Base-by-base conservation (phyloP, 108 stramenopile genomes). In the Fistulifera pelliculosa region DNA sequence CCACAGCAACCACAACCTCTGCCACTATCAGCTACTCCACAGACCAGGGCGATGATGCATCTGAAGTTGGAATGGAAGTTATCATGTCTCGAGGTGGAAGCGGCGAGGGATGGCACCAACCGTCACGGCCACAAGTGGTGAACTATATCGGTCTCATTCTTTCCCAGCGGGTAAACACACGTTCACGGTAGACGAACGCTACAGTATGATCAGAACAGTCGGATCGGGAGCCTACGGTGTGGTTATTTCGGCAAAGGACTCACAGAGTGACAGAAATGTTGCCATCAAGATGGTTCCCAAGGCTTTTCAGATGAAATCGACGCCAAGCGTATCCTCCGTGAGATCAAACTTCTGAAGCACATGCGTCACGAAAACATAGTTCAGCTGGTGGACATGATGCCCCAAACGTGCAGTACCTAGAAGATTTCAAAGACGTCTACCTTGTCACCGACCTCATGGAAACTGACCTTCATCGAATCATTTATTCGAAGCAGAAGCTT, bases 181-280 rank as follows among this genome's bases (percentile, higher is more conserved):
- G 15, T 91, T 86, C 63, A 91, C 85, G 2, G 78, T 91, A n/a
- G 90, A 91, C 58, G 71, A 64, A 19, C 79, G 71, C 56, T 91
- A 91, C 64, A 66, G 76, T 4, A 70, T 90, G 56, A 79, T 77
- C 53, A 77, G 90, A 10, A 70, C 71, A 16, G 86, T 99, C 54
- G 97, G 97, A 41, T 93, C 91, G 2, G 97, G 97, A 17, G 96
- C 97, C 1, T 99, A 99, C 54, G 99, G 99, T 12, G 97, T 98
- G 13, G 98, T 99, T 23, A 96, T 99, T 26, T 91, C 82, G 4
- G 87, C 87, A 1, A 70, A 72, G 14, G 89, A 93, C 52, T 72
- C 71, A 19, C 68, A 83, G 44, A 52, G 52, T 8, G 58, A 79
- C 17, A 21, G 53, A 0, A 78, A 89, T 58, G 96, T 98, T 44